phyloP scores from a whole-genome alignment of 192 early-diverging fungal genomes.

The Podila verticillata region DNA sequence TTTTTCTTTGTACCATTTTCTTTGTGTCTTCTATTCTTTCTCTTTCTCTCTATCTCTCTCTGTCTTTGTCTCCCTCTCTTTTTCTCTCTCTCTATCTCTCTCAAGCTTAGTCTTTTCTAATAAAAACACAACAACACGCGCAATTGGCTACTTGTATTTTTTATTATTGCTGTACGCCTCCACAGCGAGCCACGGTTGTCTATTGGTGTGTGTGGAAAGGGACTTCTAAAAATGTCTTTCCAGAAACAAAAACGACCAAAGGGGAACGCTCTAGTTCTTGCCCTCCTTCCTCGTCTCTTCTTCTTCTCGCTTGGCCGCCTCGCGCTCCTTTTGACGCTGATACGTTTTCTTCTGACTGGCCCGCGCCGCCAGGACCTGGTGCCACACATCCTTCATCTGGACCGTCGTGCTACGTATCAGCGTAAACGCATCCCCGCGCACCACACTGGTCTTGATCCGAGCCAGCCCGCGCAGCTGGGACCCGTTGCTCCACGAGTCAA shows the following conservation, averaged over 20 bases:
- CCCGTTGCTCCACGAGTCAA: slow-evolving; percentile 28
- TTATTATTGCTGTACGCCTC: too few species aligned
- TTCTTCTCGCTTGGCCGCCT: background rate
- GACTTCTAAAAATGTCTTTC: too few species aligned
- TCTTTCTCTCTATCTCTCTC: background rate
- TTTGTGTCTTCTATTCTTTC: too few species aligned
- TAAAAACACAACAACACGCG: too few species aligned
- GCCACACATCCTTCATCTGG: slow-evolving; percentile 40
- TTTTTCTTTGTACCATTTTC: too few species aligned
- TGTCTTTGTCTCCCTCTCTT: background rate
- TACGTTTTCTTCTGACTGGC: background rate
- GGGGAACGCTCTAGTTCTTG: too few species aligned
- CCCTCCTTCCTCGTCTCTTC: too few species aligned
- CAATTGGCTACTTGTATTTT: too few species aligned
- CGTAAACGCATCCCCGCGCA: slow-evolving; percentile 24
- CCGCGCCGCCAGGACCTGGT: slow-evolving; percentile 19
- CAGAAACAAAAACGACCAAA: too few species aligned
- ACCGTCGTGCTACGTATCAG: background rate
- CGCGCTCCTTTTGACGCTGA: background rate
- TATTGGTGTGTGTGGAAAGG: too few species aligned
- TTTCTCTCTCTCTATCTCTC: background rate
- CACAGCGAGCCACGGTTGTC: too few species aligned
- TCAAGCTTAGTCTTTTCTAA: slow-evolving; percentile 1
- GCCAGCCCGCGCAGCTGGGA: slow-evolving; percentile 30
- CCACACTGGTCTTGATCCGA: slow-evolving; percentile 17